Evolutionary conservation across 1,139 yeast genomes (phyloP).

Genomic region (Suhomyces bribrorum): DNA sequence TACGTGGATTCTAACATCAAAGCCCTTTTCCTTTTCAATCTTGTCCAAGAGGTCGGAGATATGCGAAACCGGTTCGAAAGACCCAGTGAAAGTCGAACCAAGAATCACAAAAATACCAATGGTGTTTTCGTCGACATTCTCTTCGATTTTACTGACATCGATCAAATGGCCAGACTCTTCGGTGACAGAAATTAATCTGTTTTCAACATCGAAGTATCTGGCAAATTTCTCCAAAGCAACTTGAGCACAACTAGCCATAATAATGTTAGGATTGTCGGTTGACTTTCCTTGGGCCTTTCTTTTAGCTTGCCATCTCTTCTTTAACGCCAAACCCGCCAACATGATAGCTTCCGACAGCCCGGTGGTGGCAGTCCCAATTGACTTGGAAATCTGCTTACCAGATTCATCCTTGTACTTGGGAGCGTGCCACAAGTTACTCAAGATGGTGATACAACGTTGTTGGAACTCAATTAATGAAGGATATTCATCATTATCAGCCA

Average conservation of each 20-base stretch:
- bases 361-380: slow-evolving; percentile 88
- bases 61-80: slow-evolving; percentile 74
- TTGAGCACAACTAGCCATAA: slow-evolving; percentile 95
- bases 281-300: slow-evolving; percentile 62
- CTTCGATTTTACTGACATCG: slow-evolving; percentile 59
- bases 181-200: slow-evolving; percentile 68
- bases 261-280: slow-evolving; percentile 70
- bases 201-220: slow-evolving; percentile 87
- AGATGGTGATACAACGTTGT: slow-evolving; percentile 76
- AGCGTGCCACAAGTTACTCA: slow-evolving; percentile 82
- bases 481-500: slow-evolving; percentile 93
- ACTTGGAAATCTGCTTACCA: slow-evolving; percentile 35
- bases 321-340: slow-evolving; percentile 91
- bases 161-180: slow-evolving; percentile 62
- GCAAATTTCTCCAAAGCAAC: slow-evolving; percentile 95
- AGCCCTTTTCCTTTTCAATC: slow-evolving; percentile 66
- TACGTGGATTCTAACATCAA: slow-evolving; percentile 78
- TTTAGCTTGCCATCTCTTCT: slow-evolving; percentile 79
- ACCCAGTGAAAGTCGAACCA: slow-evolving; percentile 93
- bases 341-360: slow-evolving; percentile 94
- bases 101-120: slow-evolving; percentile 87
- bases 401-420: slow-evolving; percentile 38
- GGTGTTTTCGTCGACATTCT: slow-evolving; percentile 81
- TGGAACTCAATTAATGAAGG: slow-evolving; percentile 83
- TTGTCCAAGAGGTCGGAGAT: slow-evolving; percentile 65